Conservation (phyloP, 495 filamentous ascomycete genomes). For the Neurospora discreta region DNA sequence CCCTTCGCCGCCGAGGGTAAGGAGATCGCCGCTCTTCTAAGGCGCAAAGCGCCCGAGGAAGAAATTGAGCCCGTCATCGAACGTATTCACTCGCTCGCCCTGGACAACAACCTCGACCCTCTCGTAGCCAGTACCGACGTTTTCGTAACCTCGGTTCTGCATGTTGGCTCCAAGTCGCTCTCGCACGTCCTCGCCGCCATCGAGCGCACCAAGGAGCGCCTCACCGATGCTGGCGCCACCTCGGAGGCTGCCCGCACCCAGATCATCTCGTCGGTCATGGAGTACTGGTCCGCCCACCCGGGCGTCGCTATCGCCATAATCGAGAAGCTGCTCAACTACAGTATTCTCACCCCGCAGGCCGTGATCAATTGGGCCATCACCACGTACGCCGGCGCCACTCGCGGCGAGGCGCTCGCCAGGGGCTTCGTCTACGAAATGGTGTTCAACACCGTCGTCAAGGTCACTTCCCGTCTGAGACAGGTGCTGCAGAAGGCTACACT, state of each 20-base stretch:
- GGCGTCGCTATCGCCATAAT: slow-evolving; percentile 88
- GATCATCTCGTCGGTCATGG: slow-evolving; percentile 81
- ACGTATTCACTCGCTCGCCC: slow-evolving; percentile 64
- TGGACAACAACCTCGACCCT: slow-evolving; percentile 57
- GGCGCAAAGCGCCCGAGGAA: slow-evolving; percentile 70
- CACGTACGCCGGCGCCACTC: slow-evolving; percentile 35
- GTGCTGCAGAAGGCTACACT: slow-evolving; percentile 47
- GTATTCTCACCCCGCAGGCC: slow-evolving; percentile 68
- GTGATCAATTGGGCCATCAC: slow-evolving; percentile 84
- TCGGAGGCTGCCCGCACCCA: slow-evolving; percentile 68
- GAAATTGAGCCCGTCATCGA: slow-evolving; percentile 69
- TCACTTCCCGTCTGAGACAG: slow-evolving; percentile 80
- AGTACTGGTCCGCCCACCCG: slow-evolving; percentile 88
- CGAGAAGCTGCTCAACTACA: slow-evolving; percentile 97
- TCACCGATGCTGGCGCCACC: slow-evolving; percentile 62
- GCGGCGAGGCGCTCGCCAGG: slow-evolving; percentile 56
- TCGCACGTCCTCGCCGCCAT: slow-evolving; percentile 94
- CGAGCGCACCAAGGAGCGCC: slow-evolving; percentile 86
- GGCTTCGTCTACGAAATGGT: slow-evolving; percentile 82
- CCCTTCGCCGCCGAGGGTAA: slow-evolving; percentile 73
- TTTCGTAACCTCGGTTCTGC: slow-evolving; percentile 85
- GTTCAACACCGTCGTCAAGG: slow-evolving; percentile 77
- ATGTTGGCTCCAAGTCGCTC: slow-evolving; percentile 84
- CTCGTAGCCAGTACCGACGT: slow-evolving; percentile 79
- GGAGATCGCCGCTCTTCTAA: slow-evolving; percentile 66